Percentiles rank a stretch among this genome's conserved stretches.
Conservation (phyloP, 192 early-diverging fungal species). For the Backusella parvicylindrica region DNA sequence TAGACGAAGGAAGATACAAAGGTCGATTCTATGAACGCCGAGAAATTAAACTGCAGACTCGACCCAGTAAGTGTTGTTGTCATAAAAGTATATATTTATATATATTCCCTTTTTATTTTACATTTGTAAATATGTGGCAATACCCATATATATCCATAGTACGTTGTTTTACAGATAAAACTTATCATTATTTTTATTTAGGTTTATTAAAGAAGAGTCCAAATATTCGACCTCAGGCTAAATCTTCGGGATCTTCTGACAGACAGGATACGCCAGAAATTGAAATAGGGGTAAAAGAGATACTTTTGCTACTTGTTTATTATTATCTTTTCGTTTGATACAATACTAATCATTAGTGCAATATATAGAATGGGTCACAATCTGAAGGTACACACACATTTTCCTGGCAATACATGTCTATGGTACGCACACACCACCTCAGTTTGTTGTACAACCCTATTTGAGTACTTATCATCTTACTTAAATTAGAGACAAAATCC, state of each 20-base stretch:
- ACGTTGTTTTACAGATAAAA: too few species aligned
- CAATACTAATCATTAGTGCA: neutral
- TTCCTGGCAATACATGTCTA: slow-evolving; percentile 22
- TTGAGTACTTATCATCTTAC: neutral
- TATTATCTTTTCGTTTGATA: neutral
- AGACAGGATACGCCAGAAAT: neutral
- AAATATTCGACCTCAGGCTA: neutral
- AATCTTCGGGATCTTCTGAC: slow-evolving; percentile 6
- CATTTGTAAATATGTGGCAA: neutral
- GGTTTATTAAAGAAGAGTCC: slow-evolving; percentile 1
- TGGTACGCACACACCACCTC: slow-evolving; percentile 13
- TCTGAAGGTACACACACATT: slow-evolving; percentile 6
- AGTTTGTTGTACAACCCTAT: neutral
- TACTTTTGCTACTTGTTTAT: neutral
- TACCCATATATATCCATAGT: neutral
- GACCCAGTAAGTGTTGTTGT: neutral
- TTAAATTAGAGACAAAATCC: slow-evolving; percentile 37
- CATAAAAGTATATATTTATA: neutral
- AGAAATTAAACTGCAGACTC: neutral
- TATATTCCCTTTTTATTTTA: neutral
- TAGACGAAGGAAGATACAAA: slow-evolving; percentile 16
- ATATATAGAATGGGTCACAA: slow-evolving; percentile 11
- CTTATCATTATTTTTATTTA: neutral
- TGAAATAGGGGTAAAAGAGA: neutral
- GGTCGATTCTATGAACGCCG: slow-evolving; percentile 2